A percentile compares a stretch with the other conserved stretches of the same genome.
Conservation (phyloP, 495 filamentous ascomycete species). For the Halenospora varia region DNA sequence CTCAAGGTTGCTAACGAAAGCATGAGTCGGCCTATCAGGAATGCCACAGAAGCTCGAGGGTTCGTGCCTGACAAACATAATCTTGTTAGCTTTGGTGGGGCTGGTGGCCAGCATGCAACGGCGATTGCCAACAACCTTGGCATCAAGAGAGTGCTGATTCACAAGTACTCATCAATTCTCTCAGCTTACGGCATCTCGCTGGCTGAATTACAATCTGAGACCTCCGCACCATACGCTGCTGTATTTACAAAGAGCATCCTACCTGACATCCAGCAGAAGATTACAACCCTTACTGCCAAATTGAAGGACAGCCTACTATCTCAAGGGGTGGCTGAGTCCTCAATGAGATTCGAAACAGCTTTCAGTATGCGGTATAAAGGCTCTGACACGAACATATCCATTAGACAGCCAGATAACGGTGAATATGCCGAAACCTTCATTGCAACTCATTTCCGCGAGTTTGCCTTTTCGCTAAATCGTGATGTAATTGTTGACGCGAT, state of each 20-base stretch:
- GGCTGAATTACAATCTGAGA: conserved; percentile 49
- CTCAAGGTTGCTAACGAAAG: conserved; percentile 51
- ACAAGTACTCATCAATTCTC: conserved; percentile 48
- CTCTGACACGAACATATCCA: conserved; percentile 51
- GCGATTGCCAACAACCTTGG: conserved; percentile 13
- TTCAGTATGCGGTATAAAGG: conserved; percentile 53
- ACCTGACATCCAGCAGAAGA: not conserved
- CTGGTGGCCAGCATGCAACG: conserved; percentile 52
- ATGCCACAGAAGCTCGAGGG: conserved; percentile 47
- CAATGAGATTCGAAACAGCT: conserved; percentile 46
- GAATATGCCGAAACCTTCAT: conserved; percentile 43
- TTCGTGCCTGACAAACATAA: conserved; percentile 47
- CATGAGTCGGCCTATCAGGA: conserved; percentile 52
- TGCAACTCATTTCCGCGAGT: conserved; percentile 45
- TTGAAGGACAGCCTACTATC: not conserved
- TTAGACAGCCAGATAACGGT: conserved; percentile 36
- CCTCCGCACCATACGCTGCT: conserved; percentile 38
- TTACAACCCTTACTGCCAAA: not conserved
- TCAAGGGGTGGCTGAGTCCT: conserved; percentile 36
- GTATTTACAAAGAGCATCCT: not conserved
- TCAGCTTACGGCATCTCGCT: conserved; percentile 52
- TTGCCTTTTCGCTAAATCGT: conserved; percentile 47
- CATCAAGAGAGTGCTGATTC: conserved; percentile 49
- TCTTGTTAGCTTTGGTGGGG: conserved; percentile 51
- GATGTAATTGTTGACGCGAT: conserved; percentile 49